phyloP scores from a whole-genome alignment of 116 monocot species.

The Iris pallida region DNA sequence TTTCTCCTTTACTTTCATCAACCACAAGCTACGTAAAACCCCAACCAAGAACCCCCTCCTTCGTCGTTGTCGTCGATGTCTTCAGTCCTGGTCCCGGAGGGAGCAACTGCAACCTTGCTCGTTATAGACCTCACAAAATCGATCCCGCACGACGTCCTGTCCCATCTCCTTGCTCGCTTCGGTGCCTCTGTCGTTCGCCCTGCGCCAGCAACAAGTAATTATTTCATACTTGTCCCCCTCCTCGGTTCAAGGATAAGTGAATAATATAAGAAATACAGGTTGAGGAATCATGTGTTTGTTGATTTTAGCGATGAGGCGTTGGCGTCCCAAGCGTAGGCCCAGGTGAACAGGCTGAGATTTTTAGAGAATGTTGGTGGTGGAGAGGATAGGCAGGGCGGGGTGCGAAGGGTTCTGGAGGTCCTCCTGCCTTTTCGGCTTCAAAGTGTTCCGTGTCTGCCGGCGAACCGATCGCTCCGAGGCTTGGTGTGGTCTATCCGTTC shows the following conservation, averaged over 20 bases:
- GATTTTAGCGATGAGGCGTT: constrained; percentile 62
- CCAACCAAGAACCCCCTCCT: too few species aligned
- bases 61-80: background rate
- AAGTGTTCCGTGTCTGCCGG: constrained; percentile 9
- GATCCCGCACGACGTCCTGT: constrained; percentile 68
- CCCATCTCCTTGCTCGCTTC: constrained; percentile 80
- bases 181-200: constrained; percentile 74
- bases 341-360: constrained; percentile 78
- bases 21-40: too few species aligned
- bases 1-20: too few species aligned
- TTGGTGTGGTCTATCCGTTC: constrained; percentile 92
- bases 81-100: background rate
- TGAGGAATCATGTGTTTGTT: constrained; percentile 63
- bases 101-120: constrained; percentile 46
- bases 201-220: constrained; percentile 76
- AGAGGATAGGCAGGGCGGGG: constrained; percentile 37
- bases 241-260: too few species aligned
- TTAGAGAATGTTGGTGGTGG: constrained; percentile 80
- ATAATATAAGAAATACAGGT: too few species aligned
- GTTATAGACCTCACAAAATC: constrained; percentile 86
- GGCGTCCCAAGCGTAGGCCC: constrained; percentile 57
- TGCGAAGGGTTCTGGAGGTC: constrained; percentile 20
- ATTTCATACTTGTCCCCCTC: background rate
- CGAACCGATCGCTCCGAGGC: constrained; percentile 77
- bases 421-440: constrained; percentile 7